These are phyloP conservation scores for Yamadazyma oceani DNA, from an alignment of 1,139 yeast species.

Conservation along the genomic window DNA sequence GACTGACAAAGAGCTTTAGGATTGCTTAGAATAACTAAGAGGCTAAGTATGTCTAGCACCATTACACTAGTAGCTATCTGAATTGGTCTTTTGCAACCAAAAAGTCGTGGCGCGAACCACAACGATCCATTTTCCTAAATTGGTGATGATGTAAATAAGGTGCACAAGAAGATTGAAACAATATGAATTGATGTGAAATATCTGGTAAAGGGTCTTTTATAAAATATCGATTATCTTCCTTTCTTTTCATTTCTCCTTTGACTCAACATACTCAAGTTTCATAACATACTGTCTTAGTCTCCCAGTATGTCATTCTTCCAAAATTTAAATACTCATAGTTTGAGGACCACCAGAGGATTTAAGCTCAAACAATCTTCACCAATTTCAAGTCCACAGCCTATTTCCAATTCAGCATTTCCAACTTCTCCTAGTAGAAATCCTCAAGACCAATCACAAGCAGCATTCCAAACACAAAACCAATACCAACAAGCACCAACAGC, in stretches of 20 bases:
- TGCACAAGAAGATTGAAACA: slow-evolving; percentile 2
- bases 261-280: no score
- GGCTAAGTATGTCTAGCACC: not conserved
- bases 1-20: no score
- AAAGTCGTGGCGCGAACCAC: slow-evolving; percentile 1
- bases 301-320: slow-evolving; percentile 35
- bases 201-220: not conserved
- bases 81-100: slow-evolving; percentile 1
- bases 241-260: no score
- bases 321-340: slow-evolving; percentile 56
- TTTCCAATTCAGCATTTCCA: slow-evolving; percentile 36
- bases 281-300: not conserved
- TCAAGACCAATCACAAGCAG: slow-evolving; percentile 9
- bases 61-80: not conserved
- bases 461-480: slow-evolving; percentile 5
- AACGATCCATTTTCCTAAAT: not conserved
- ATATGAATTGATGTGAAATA: not conserved
- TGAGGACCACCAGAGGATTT: slow-evolving; percentile 56
- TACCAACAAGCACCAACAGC: not conserved
- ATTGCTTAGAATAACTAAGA: no score
- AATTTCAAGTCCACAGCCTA: slow-evolving; percentile 42
- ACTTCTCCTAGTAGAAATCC: slow-evolving; percentile 21
- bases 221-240: not conserved
- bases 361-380: slow-evolving; percentile 45
- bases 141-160: slow-evolving; percentile 1